A percentile compares a stretch with the other conserved stretches of the same genome.
phyloP scores from a whole-genome alignment of 2,329 filamentous ascomycete species.

The Exophiala phaeomuriformis region DNA sequence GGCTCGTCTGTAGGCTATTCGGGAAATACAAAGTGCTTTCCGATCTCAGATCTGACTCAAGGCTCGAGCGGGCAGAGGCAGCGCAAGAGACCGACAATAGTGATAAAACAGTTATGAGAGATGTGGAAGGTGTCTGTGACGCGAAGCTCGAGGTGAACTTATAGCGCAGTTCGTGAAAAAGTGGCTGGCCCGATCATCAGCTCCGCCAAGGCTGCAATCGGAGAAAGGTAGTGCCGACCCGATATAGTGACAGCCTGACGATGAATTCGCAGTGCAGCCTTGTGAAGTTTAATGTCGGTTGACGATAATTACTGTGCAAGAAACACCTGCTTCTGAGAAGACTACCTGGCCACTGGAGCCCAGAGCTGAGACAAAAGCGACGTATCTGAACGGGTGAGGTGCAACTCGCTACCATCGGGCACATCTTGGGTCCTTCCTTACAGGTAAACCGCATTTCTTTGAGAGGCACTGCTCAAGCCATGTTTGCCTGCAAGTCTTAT shows the following conservation, averaged over 20 bases:
- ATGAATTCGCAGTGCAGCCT: background rate
- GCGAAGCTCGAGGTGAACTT: background rate
- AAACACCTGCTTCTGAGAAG: too few species aligned
- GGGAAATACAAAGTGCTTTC: background rate
- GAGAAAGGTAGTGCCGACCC: conserved; percentile 1
- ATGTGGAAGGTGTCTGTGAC: background rate
- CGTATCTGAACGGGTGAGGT: too few species aligned
- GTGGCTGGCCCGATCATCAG: conserved; percentile 1
- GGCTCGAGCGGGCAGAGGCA: background rate
- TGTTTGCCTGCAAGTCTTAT: too few species aligned
- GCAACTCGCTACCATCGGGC: too few species aligned
- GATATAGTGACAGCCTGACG: background rate
- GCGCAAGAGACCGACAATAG: background rate
- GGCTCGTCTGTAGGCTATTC: background rate
- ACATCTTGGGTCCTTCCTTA: too few species aligned
- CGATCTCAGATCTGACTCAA: background rate
- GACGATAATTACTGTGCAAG: too few species aligned
- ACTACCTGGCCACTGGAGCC: too few species aligned
- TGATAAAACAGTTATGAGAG: background rate
- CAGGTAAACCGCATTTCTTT: too few species aligned
- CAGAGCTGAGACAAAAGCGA: too few species aligned
- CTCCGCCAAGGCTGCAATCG: conserved; percentile 1
- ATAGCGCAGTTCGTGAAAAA: background rate
- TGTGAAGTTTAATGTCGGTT: too few species aligned
- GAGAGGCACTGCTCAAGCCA: too few species aligned